These are phyloP conservation scores for Peltaster fructicola DNA, from an alignment of 2,329 filamentous ascomycete species.

Conservation along the genomic window DNA sequence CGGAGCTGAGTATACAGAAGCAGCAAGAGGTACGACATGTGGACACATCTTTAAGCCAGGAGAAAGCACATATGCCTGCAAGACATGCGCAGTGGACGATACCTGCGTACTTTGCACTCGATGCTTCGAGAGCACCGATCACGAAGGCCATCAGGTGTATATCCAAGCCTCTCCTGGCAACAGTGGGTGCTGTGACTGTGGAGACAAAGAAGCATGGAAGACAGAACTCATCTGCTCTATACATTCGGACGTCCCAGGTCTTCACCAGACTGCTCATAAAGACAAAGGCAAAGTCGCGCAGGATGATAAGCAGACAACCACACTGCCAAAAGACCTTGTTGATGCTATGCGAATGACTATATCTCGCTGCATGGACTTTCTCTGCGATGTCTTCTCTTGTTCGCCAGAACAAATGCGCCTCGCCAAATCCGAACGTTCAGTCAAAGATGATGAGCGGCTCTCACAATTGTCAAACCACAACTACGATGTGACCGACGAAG, in stretches of 20 bases:
- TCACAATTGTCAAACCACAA: slow-evolving; percentile 50
- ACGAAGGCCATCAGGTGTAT: slow-evolving; percentile 80
- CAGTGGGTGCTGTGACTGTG: slow-evolving; percentile 92
- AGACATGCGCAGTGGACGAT: slow-evolving; percentile 85
- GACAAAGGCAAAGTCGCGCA: slow-evolving; percentile 40
- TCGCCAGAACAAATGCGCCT: slow-evolving; percentile 87
- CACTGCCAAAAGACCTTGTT: slow-evolving; percentile 58
- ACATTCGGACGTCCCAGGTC: slow-evolving; percentile 59
- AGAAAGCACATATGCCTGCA: slow-evolving; percentile 86
- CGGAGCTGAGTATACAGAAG: slow-evolving; percentile 85
- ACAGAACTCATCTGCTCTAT: slow-evolving; percentile 81
- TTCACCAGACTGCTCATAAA: slow-evolving; percentile 18
- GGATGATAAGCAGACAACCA: slow-evolving; percentile 12
- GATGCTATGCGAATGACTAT: slow-evolving; percentile 73
- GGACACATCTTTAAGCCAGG: slow-evolving; percentile 94
- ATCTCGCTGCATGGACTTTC: slow-evolving; percentile 71
- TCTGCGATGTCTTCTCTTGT: slow-evolving; percentile 95
- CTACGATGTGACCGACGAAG: slow-evolving; percentile 2
- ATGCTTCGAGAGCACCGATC: slow-evolving; percentile 91
- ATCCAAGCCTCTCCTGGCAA: slow-evolving; percentile 80
- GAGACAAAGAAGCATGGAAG: slow-evolving; percentile 87
- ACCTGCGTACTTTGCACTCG: slow-evolving; percentile 88
- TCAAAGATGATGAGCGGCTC: slow-evolving; percentile 60
- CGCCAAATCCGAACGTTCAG: slow-evolving; percentile 64
- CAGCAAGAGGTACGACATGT: slow-evolving; percentile 80